Evolutionary conservation across 1,284 basidiomycete genomes (phyloP).

Genomic region (Testicularia cyperi): DNA sequence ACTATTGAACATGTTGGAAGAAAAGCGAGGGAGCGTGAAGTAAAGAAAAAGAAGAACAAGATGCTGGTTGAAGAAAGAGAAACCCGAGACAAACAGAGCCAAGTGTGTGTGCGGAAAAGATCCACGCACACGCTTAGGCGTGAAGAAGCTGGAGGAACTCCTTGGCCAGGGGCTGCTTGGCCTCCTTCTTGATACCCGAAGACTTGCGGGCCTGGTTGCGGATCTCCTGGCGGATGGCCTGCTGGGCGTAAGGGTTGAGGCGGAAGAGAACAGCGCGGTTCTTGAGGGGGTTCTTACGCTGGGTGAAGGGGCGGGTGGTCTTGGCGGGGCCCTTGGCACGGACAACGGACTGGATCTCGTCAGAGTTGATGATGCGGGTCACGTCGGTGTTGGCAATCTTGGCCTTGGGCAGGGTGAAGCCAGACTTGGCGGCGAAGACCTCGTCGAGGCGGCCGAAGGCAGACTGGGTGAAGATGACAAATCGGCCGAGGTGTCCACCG

Average conservation of each 20-base stretch:
- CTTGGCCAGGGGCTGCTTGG: slow-evolving; percentile 70
- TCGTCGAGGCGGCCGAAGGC: slow-evolving; percentile 91
- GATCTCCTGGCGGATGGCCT: slow-evolving; percentile 54
- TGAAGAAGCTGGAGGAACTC: slow-evolving; percentile 78
- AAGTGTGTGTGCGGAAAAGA: no score
- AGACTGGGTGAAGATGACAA: slow-evolving; percentile 98
- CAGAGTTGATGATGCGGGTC: slow-evolving; percentile 89
- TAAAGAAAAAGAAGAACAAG: no score
- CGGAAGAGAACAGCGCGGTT: slow-evolving; percentile 98
- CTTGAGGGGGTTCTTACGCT: slow-evolving; percentile 93
- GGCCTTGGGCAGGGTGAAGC: slow-evolving; percentile 65
- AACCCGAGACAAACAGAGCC: slow-evolving; percentile 5
- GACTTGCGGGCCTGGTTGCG: slow-evolving; percentile 52
- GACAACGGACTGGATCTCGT: slow-evolving; percentile 71
- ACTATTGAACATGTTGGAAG: no score
- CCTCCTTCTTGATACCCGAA: slow-evolving; percentile 53
- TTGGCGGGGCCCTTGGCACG: slow-evolving; percentile 78
- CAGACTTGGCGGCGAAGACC: slow-evolving; percentile 89
- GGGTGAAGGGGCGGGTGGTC: slow-evolving; percentile 92
- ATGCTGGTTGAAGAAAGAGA: not conserved
- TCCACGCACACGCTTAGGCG: no score
- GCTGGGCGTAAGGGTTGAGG: slow-evolving; percentile 94
- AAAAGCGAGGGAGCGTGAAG: no score
- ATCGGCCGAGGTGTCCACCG: slow-evolving; percentile 97
- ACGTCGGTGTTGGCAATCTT: slow-evolving; percentile 98